Conservation (phyloP, 2,329 filamentous ascomycete genomes). For the Fusarium sp. region DNA sequence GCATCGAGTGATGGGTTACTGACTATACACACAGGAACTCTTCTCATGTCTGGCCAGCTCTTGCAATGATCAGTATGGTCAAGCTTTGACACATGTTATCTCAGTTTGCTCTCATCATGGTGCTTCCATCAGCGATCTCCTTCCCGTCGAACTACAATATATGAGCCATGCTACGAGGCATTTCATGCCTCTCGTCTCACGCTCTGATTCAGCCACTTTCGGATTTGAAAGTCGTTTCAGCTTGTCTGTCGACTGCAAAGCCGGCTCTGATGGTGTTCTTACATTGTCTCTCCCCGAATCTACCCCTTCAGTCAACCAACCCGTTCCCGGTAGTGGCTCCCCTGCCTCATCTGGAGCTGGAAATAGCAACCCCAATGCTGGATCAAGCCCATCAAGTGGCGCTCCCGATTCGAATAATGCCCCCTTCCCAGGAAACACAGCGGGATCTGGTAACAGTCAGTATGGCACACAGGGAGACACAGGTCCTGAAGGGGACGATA, state of each 20-base stretch:
- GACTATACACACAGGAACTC: constrained; percentile 42
- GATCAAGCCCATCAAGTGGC: not conserved
- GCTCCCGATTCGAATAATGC: not conserved
- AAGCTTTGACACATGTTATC: constrained; percentile 47
- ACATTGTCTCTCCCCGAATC: constrained; percentile 46
- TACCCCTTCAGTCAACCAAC: constrained; percentile 18
- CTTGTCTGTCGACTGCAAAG: constrained; percentile 46
- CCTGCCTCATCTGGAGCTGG: not conserved
- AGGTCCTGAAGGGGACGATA: not conserved
- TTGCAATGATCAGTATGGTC: constrained; percentile 49
- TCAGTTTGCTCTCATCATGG: constrained; percentile 47
- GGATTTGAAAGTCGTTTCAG: constrained; percentile 42
- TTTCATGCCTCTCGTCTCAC: constrained; percentile 2
- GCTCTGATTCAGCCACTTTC: constrained; percentile 19
- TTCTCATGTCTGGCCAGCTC: constrained; percentile 50
- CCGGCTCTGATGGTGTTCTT: constrained; percentile 51
- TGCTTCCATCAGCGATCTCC: constrained; percentile 46
- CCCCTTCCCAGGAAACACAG: not conserved
- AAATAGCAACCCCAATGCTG: constrained; percentile 2
- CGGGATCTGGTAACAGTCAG: not conserved
- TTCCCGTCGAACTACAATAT: constrained; percentile 49
- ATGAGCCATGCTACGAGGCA: constrained; percentile 21
- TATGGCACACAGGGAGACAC: not conserved
- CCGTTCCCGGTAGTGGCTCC: not conserved
- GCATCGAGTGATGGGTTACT: constrained; percentile 27